Conservation (phyloP, 805 yeast genomes). For the Brettanomyces anomalus region DNA sequence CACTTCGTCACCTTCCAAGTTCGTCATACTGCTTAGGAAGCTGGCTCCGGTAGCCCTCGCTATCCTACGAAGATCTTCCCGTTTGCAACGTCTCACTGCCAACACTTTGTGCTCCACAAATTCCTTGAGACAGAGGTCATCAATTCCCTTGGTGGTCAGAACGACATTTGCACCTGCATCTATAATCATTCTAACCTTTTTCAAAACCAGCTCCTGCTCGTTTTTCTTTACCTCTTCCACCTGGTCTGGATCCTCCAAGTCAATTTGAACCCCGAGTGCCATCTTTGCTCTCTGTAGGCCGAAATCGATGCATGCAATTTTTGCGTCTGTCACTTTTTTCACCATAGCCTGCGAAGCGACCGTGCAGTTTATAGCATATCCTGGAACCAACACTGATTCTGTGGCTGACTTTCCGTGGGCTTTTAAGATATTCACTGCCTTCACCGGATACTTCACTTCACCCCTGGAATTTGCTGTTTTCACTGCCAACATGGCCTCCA, state of each 20-base stretch:
- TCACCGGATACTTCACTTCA: constrained; percentile 87
- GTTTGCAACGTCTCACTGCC: constrained; percentile 96
- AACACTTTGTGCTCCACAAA: constrained; percentile 86
- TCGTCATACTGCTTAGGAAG: constrained; percentile 74
- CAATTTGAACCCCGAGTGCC: constrained; percentile 98
- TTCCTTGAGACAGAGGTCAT: constrained; percentile 83
- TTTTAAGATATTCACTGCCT: constrained; percentile 91
- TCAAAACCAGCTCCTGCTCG: constrained; percentile 78
- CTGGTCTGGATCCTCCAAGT: constrained; percentile 88
- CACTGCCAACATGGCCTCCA: constrained; percentile 91
- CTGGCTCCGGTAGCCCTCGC: constrained; percentile 99
- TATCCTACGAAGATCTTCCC: constrained; percentile 92
- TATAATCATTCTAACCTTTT: constrained; percentile 72
- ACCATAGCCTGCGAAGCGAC: constrained; percentile 97
- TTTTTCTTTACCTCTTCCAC: constrained; percentile 86
- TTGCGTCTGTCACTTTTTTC: constrained; percentile 58
- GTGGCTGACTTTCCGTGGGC: constrained; percentile 92
- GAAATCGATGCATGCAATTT: constrained; percentile 82
- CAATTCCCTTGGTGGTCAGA: constrained; percentile 89
- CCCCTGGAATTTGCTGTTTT: constrained; percentile 84
- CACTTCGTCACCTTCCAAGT: constrained; percentile 92
- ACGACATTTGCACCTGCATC: constrained; percentile 90
- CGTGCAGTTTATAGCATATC: constrained; percentile 95
- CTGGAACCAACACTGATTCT: constrained; percentile 82
- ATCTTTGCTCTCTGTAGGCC: constrained; percentile 92